phyloP scores from a whole-genome alignment of 208 protist genomes.

The Acanthamoeba healyi region DNA sequence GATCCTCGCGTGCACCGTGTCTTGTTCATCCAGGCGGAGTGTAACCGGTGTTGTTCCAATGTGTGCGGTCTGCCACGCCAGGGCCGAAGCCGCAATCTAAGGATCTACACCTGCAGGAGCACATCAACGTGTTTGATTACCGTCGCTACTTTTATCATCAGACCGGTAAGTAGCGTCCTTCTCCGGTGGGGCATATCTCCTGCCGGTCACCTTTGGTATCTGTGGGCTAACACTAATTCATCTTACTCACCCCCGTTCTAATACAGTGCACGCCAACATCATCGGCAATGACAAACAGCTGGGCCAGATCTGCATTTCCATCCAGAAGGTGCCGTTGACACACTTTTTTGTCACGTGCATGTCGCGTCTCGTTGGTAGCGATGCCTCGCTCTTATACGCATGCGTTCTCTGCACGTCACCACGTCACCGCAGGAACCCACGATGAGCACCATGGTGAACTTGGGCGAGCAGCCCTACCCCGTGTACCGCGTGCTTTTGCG shows the following conservation, averaged over 20 bases:
- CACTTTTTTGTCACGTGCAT: background rate
- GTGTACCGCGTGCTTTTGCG: constrained; percentile 50
- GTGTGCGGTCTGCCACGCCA: background rate
- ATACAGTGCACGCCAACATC: constrained; percentile 66
- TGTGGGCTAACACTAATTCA: too few species aligned
- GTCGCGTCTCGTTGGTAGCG: background rate
- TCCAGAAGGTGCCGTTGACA: background rate
- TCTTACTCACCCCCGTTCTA: background rate
- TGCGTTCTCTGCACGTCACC: background rate
- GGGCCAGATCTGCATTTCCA: constrained; percentile 48
- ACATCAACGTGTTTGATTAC: constrained; percentile 63
- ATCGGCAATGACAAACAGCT: constrained; percentile 67
- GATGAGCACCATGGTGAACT: constrained; percentile 27
- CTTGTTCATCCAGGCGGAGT: too few species aligned
- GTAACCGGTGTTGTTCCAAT: too few species aligned
- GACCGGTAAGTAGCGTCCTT: background rate
- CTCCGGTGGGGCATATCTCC: too few species aligned
- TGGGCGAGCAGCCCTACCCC: constrained; percentile 41
- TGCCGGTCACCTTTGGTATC: too few species aligned
- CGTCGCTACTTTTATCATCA: constrained; percentile 31
- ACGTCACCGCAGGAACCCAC: background rate
- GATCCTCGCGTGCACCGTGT: background rate
- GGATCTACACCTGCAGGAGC: constrained; percentile 42
- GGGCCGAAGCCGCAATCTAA: constrained; percentile 4
- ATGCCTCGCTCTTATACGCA: background rate